Conservation (phyloP, 306 rosid genomes). For the Myrica gale region DNA sequence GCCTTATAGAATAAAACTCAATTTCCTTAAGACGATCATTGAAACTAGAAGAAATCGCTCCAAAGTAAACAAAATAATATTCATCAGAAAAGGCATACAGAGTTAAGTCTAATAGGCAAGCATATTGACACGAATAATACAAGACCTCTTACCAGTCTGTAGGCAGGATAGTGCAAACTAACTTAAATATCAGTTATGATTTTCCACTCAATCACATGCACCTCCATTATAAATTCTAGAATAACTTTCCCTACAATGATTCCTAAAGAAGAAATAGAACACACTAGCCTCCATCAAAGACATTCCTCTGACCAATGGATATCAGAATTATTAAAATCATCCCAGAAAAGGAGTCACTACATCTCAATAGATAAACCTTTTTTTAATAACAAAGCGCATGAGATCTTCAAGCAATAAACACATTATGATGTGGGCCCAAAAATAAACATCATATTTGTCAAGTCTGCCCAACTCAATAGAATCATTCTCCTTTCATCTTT, state of each 20-base stretch:
- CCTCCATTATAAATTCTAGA: neutral
- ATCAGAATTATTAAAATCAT: neutral
- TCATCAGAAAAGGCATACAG: neutral
- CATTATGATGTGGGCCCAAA: neutral
- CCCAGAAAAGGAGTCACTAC: neutral
- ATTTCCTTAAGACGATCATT: neutral
- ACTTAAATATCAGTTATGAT: neutral
- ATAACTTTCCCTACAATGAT: neutral
- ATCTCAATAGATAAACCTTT: neutral
- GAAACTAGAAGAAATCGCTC: neutral
- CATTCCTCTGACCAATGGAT: neutral
- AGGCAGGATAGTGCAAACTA: neutral
- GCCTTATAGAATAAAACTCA: neutral
- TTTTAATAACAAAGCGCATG: neutral
- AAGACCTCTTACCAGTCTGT: neutral
- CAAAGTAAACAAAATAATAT: neutral
- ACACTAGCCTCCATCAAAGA: neutral
- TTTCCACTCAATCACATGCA: neutral
- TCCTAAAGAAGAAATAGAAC: constrained; percentile 1
- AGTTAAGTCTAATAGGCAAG: neutral
- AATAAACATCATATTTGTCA: neutral
- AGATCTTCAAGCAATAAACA: constrained; percentile 1
- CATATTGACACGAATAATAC: neutral
- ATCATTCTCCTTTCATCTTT: neutral
- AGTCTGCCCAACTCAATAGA: neutral